Evolutionary conservation across 2,329 filamentous ascomycete genomes (phyloP).

Genomic region (Orbilia javanica): DNA sequence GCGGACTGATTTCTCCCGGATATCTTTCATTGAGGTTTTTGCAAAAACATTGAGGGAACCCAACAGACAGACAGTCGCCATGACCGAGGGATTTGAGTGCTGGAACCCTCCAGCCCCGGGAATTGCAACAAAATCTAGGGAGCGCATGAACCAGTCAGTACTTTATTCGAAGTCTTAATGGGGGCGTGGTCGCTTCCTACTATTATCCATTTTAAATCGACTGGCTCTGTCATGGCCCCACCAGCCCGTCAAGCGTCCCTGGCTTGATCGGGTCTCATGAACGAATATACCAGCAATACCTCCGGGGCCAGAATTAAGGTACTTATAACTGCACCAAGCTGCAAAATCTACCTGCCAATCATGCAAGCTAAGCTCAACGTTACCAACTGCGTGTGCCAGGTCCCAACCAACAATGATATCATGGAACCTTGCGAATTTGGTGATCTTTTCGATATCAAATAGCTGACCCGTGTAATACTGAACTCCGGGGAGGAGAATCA

Average conservation of each 20-base stretch:
- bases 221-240: slow-evolving; percentile 84
- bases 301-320: slow-evolving; percentile 87
- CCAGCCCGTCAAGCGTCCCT: slow-evolving; percentile 81
- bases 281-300: slow-evolving; percentile 84
- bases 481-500: slow-evolving; percentile 85
- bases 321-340: slow-evolving; percentile 95
- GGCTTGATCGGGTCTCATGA: slow-evolving; percentile 76
- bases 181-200: slow-evolving; percentile 60
- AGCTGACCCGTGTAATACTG: slow-evolving; percentile 94
- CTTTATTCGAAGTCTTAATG: neutral
- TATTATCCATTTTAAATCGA: slow-evolving; percentile 86
- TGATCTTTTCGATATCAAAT: slow-evolving; percentile 85
- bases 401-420: slow-evolving; percentile 87
- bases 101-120: slow-evolving; percentile 84
- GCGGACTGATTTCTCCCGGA: slow-evolving; percentile 78
- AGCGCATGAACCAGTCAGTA: neutral
- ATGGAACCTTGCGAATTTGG: slow-evolving; percentile 77
- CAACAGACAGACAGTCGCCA: slow-evolving; percentile 81
- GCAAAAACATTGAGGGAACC: slow-evolving; percentile 81
- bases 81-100: slow-evolving; percentile 83
- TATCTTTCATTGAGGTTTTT: slow-evolving; percentile 75
- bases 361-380: slow-evolving; percentile 82
- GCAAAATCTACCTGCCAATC: slow-evolving; percentile 92
- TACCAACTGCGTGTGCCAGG: slow-evolving; percentile 86
- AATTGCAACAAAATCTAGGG: slow-evolving; percentile 71